A percentile compares a stretch with the other conserved stretches of the same genome.
phyloP scores from a whole-genome alignment of 495 filamentous ascomycete species.

The Lepidopterella palustris region DNA sequence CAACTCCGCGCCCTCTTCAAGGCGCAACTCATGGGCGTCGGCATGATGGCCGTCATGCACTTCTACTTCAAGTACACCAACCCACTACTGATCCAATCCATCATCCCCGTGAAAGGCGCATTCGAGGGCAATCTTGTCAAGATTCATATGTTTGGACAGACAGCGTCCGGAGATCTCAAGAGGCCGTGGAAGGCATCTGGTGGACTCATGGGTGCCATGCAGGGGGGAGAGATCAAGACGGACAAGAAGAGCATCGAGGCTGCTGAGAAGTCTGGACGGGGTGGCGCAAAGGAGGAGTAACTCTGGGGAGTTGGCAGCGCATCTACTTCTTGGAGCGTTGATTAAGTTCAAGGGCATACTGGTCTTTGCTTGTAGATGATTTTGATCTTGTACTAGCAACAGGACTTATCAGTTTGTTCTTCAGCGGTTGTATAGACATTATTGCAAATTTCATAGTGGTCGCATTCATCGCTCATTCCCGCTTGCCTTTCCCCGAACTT shows the following conservation, averaged over 20 bases:
- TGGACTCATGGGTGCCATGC: slow-evolving; percentile 69
- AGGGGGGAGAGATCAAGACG: slow-evolving; percentile 67
- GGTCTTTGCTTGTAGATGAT: background rate
- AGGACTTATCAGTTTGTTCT: too few species aligned
- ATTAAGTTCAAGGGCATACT: background rate
- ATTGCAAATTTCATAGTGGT: too few species aligned
- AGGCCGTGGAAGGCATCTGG: slow-evolving; percentile 84
- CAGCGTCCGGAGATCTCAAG: slow-evolving; percentile 87
- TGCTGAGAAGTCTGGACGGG: slow-evolving; percentile 37
- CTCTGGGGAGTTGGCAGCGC: background rate
- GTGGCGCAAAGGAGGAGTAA: slow-evolving; percentile 42
- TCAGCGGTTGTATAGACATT: too few species aligned
- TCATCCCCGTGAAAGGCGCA: slow-evolving; percentile 93
- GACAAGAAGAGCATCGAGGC: slow-evolving; percentile 85
- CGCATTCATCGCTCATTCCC: too few species aligned
- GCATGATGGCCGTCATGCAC: slow-evolving; percentile 98
- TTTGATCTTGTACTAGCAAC: background rate
- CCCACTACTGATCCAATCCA: slow-evolving; percentile 95
- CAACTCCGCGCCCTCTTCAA: slow-evolving; percentile 80
- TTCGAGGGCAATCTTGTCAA: slow-evolving; percentile 92
- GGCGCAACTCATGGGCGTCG: slow-evolving; percentile 86
- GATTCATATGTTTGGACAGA: slow-evolving; percentile 85
- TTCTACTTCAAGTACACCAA: slow-evolving; percentile 99
- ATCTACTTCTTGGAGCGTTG: background rate
- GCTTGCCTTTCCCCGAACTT: too few species aligned